phyloP scores from a whole-genome alignment of 116 monocot genomes.

The Phalaenopsis hybrid region DNA sequence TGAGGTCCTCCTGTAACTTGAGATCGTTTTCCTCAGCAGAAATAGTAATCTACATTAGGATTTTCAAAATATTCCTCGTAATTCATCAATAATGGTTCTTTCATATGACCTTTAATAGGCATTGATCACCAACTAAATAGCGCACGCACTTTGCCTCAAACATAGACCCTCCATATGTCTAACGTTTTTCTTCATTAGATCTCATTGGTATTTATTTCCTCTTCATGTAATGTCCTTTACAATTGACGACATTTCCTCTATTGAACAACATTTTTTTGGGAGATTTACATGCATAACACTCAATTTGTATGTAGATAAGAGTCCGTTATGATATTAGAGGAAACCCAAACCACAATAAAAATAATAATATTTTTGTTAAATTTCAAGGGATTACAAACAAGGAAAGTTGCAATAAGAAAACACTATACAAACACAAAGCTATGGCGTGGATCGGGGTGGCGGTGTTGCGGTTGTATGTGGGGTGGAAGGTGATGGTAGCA shows the following conservation, averaged over 20 bases:
- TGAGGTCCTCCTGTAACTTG: not conserved
- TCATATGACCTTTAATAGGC: not conserved
- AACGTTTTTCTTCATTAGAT: not conserved
- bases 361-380: no score
- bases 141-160: not conserved
- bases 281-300: no score
- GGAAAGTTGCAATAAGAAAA: no score
- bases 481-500: no score
- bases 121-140: not conserved
- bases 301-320: no score
- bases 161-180: not conserved
- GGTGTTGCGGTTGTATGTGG: no score
- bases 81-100: not conserved
- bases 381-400: no score
- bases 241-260: not conserved
- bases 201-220: not conserved
- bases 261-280: no score
- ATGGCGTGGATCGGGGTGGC: no score
- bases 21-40: not conserved
- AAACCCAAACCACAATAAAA: no score
- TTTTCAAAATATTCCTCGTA: not conserved
- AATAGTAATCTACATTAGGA: not conserved
- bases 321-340: no score
- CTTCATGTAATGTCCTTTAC: not conserved
- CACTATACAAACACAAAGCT: no score